phyloP scores from a whole-genome alignment of 1,284 basidiomycete genomes.

The Sporisorium sorghi region DNA sequence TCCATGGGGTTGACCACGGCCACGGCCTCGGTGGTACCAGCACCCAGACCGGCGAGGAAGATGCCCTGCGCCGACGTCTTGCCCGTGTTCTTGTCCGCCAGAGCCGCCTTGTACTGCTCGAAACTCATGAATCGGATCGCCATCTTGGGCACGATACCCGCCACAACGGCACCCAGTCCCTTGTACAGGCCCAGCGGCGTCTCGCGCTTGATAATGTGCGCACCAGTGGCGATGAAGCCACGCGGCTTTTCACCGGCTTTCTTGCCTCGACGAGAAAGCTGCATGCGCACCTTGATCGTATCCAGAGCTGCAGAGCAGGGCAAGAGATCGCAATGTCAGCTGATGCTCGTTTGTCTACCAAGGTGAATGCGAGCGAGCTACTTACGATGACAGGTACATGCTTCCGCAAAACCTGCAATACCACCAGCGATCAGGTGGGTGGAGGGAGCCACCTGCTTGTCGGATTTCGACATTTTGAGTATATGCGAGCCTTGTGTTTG shows the following conservation, averaged over 20 bases:
- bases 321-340: conserved; percentile 4
- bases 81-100: conserved; percentile 82
- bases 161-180: conserved; percentile 95
- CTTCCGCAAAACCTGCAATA: conserved; percentile 69
- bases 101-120: conserved; percentile 88
- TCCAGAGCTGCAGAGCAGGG: conserved; percentile 74
- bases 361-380: conserved; percentile 10
- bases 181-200: conserved; percentile 97
- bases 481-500: background rate
- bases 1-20: conserved; percentile 98
- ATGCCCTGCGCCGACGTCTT: conserved; percentile 80
- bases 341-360: background rate
- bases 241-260: conserved; percentile 75
- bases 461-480: conserved; percentile 32
- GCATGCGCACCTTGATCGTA: conserved; percentile 98
- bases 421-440: conserved; percentile 69
- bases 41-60: conserved; percentile 89
- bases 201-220: conserved; percentile 88
- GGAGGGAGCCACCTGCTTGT: conserved; percentile 65
- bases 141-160: conserved; percentile 97
- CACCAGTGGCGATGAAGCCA: conserved; percentile 92
- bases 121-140: conserved; percentile 98
- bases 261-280: conserved; percentile 74
- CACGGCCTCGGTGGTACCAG: conserved; percentile 87
- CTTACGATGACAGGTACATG: conserved; percentile 69